These are phyloP conservation scores for Dysphania ambrosioides DNA, from an alignment of 148 eudicot genomes.

Conservation along the genomic window DNA sequence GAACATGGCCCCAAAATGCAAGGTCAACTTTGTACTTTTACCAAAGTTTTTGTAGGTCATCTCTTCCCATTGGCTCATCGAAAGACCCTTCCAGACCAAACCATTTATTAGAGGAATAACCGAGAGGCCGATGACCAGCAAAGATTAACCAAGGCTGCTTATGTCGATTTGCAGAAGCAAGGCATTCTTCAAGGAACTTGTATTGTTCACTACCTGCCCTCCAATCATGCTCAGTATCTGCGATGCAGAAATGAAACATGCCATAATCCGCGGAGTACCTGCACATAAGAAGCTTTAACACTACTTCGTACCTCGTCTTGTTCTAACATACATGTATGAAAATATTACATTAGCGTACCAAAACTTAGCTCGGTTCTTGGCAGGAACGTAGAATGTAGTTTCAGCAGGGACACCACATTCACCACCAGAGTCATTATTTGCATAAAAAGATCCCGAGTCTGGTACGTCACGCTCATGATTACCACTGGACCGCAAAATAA, in stretches of 20 bases:
- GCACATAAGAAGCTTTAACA: background rate
- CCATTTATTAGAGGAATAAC: constrained; percentile 57
- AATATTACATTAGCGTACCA: constrained; percentile 38
- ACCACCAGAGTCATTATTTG: constrained; percentile 58
- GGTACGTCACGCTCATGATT: constrained; percentile 80
- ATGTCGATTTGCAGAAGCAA: constrained; percentile 66
- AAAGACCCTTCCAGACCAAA: constrained; percentile 54
- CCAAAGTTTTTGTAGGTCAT: constrained; percentile 72
- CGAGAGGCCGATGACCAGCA: constrained; percentile 72
- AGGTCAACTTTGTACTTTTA: constrained; percentile 81
- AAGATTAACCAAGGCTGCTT: constrained; percentile 90
- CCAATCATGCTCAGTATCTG: constrained; percentile 88
- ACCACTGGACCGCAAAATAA: constrained; percentile 58
- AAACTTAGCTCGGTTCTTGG: constrained; percentile 73
- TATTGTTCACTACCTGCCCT: constrained; percentile 79
- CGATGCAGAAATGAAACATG: constrained; percentile 82
- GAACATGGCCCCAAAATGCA: constrained; percentile 77
- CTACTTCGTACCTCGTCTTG: background rate
- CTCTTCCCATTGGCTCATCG: constrained; percentile 85
- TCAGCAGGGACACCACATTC: constrained; percentile 83
- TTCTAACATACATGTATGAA: background rate
- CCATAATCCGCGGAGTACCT: constrained; percentile 84
- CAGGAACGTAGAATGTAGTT: constrained; percentile 70
- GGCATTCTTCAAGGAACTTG: constrained; percentile 63
- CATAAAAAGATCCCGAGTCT: constrained; percentile 59